Evolutionary conservation across 116 monocot species (phyloP), one percentile per base, ranked within the genome.

Genomic region (Dioscorea cayenensis): DNA sequence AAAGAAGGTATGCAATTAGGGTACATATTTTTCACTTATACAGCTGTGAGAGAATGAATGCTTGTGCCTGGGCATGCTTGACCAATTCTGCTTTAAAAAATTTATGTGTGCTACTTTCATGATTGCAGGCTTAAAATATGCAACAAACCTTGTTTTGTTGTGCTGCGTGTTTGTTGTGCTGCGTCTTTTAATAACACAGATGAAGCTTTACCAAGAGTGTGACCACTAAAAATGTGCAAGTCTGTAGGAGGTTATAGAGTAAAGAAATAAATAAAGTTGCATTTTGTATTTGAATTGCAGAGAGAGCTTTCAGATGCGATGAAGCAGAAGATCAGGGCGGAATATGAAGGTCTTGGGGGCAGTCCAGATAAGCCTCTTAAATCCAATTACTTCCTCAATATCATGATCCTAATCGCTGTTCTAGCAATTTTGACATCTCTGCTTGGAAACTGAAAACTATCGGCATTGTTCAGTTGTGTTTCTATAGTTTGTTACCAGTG

Each of bases 351-450:
- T 3, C 6, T 92, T 64, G 92, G 92, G 20, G 92, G 95, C 72
- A 88, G 90, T 61, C 92, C 95, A 75, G 82, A 92, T 74, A 95
- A 84, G 75, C 92, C 95, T 75, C 80, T 95, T 16, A 70, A 80
- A 66, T 92, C 92, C 49, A 95, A 95, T 74, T 95, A 95, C 77
- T 95, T 95, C 52, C 77, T 95, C 4, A 95, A 90, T 78, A 95
- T 95, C 69, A 95, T 92, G 36, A 78, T 95, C 66, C 64, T 88
- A 18, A 61, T 95, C 71, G 90, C 89, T 55, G 86, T 52, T 12
- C 75, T 95, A 51, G 95, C 92, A 38, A n/a, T 95, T 37, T 80
- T 95, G 71, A 84, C 92, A 60, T 92, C 92, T 71, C 71, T 95
- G 49, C 51, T 92, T 77, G 83, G 68, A 64, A 85, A 82, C 70